These are phyloP conservation scores for Dendrobium chrysotoxum DNA, from an alignment of 106 monocot genomes.

Conservation along the genomic window DNA sequence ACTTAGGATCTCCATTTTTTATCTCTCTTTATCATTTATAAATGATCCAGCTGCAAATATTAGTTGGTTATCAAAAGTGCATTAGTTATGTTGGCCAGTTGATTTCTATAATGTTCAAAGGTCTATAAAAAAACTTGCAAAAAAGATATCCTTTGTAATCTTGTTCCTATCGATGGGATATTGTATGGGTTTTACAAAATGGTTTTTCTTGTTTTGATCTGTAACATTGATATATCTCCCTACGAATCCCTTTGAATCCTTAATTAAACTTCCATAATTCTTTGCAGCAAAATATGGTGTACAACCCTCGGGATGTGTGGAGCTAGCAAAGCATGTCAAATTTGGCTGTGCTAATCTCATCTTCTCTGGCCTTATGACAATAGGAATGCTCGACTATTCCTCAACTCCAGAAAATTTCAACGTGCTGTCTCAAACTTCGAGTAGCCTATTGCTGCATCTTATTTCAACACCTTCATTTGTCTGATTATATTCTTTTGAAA, in stretches of 20 bases:
- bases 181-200: neutral
- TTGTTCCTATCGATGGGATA: neutral
- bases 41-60: neutral
- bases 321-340: slow-evolving; percentile 81
- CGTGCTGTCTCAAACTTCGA: slow-evolving; percentile 23
- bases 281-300: slow-evolving; percentile 90
- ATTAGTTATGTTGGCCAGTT: neutral
- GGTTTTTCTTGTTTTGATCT: neutral
- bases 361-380: slow-evolving; percentile 98
- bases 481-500: neutral
- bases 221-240: neutral
- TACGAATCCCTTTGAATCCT: neutral
- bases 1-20: neutral
- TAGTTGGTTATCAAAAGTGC: neutral
- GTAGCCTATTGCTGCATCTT: neutral
- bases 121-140: neutral
- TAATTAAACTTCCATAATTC: neutral
- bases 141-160: neutral
- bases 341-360: slow-evolving; percentile 64
- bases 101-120: neutral
- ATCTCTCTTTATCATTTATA: neutral
- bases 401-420: slow-evolving; percentile 95
- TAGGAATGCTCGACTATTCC: slow-evolving; percentile 89
- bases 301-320: slow-evolving; percentile 70
- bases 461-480: neutral